Percentiles rank a stretch among this genome's conserved stretches.
These are phyloP conservation scores for Grosmannia serpens DNA, from an alignment of 2,329 filamentous ascomycete species.

Conservation along the genomic window DNA sequence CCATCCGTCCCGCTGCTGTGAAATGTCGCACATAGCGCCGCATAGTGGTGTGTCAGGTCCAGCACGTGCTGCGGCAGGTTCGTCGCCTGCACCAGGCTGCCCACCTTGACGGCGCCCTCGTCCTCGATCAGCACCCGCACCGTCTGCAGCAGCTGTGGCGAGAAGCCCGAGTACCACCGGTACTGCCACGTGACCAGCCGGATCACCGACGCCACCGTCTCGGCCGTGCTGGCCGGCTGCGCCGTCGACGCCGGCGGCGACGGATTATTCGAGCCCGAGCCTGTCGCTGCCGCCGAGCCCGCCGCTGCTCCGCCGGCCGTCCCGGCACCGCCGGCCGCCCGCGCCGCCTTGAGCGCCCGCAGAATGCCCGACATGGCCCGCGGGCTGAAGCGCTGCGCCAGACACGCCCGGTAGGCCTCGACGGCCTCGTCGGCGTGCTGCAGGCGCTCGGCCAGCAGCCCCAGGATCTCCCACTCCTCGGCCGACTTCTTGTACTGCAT, in stretches of 20 bases:
- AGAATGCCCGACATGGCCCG: conserved; percentile 83
- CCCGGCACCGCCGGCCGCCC: not conserved
- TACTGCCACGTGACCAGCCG: conserved; percentile 96
- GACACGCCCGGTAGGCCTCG: conserved; percentile 83
- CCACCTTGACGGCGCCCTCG: conserved; percentile 91
- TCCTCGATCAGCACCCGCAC: conserved; percentile 93
- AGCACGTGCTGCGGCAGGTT: conserved; percentile 86
- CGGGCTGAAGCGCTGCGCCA: conserved; percentile 81
- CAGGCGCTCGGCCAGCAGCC: conserved; percentile 80
- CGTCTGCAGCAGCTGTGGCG: conserved; percentile 74
- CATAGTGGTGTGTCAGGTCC: conserved; percentile 93
- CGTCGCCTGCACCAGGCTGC: conserved; percentile 93
- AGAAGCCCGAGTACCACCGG: conserved; percentile 99
- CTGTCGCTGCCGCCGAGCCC: not conserved
- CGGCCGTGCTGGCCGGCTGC: conserved; percentile 46
- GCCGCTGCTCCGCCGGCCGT: not conserved
- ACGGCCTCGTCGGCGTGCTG: conserved; percentile 87
- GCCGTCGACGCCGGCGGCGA: not conserved
- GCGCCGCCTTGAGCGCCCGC: conserved; percentile 55
- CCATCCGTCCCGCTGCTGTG: conserved; percentile 86
- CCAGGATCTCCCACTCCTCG: conserved; percentile 96
- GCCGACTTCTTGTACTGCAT: conserved; percentile 94
- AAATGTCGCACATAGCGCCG: conserved; percentile 87
- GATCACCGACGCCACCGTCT: conserved; percentile 77
- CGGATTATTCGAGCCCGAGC: not conserved